Evolutionary conservation across 129 eudicot genomes (phyloP).

Genomic region (Pseudognaphalium luteoalbum): DNA sequence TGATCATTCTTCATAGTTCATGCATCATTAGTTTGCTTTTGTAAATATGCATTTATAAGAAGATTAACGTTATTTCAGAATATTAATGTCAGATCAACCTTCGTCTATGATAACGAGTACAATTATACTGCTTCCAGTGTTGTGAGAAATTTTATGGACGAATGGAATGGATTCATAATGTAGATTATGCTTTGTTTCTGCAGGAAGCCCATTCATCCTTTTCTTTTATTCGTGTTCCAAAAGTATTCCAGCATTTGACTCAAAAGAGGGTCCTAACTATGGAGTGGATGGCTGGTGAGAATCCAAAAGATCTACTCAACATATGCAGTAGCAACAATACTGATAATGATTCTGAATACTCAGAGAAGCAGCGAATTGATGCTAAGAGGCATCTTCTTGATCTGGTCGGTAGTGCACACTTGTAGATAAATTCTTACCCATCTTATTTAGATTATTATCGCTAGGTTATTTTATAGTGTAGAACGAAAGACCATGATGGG

Average conservation of each 20-base stretch:
- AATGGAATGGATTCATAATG: slow-evolving; percentile 4
- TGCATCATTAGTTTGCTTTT: background rate
- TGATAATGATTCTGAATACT: slow-evolving; percentile 38
- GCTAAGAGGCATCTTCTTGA: slow-evolving; percentile 81
- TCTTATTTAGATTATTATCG: slow-evolving; percentile 2
- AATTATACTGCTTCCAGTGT: slow-evolving; percentile 9
- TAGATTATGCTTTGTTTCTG: slow-evolving; percentile 23
- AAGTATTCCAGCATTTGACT: slow-evolving; percentile 56
- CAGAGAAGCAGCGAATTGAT: slow-evolving; percentile 49
- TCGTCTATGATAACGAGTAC: slow-evolving; percentile 9
- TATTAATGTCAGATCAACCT: slow-evolving; percentile 9
- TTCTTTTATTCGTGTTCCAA: slow-evolving; percentile 72
- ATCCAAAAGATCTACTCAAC: slow-evolving; percentile 74
- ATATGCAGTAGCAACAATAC: slow-evolving; percentile 37
- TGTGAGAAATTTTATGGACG: slow-evolving; percentile 9
- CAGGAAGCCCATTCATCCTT: slow-evolving; percentile 89
- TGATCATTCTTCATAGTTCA: background rate
- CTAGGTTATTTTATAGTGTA: slow-evolving; percentile 4
- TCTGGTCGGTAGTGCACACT: slow-evolving; percentile 51
- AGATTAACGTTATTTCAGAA: background rate
- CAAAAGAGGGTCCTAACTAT: slow-evolving; percentile 80
- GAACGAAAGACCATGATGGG: slow-evolving; percentile 5
- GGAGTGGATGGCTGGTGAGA: slow-evolving; percentile 98
- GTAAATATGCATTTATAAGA: slow-evolving; percentile 17
- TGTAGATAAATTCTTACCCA: background rate